Conservation (phyloP, 2,329 filamentous ascomycete species). For the Talaromyces sp. region DNA sequence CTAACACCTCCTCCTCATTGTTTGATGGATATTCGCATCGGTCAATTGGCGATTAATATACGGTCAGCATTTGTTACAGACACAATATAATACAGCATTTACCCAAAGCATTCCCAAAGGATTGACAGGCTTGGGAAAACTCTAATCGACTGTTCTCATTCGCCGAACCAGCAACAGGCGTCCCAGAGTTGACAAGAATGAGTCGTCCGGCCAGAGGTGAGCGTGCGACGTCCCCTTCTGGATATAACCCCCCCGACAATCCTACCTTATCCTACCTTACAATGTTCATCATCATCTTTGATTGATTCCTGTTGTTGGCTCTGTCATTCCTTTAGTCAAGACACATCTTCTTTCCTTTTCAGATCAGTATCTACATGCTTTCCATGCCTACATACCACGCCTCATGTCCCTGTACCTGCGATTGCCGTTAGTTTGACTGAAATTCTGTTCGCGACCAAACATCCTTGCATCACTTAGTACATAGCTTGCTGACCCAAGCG, state of each 20-base stretch:
- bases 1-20: background rate
- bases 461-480: background rate
- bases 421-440: background rate
- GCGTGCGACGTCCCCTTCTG: background rate
- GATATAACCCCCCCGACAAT: background rate
- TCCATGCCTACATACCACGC: background rate
- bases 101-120: background rate
- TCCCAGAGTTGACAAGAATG: conserved; percentile 5
- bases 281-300: background rate
- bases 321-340: background rate
- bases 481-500: background rate
- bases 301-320: background rate
- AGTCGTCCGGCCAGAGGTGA: conserved; percentile 1
- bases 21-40: background rate
- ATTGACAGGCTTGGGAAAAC: background rate
- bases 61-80: background rate
- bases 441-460: background rate
- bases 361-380: background rate
- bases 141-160: background rate
- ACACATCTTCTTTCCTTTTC: background rate
- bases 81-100: background rate
- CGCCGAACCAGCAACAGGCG: background rate
- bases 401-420: background rate
- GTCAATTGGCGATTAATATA: background rate
- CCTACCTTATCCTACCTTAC: background rate